These are phyloP conservation scores for Neocallimastix lanati DNA, from an alignment of 192 early-diverging fungal species.

Conservation along the genomic window DNA sequence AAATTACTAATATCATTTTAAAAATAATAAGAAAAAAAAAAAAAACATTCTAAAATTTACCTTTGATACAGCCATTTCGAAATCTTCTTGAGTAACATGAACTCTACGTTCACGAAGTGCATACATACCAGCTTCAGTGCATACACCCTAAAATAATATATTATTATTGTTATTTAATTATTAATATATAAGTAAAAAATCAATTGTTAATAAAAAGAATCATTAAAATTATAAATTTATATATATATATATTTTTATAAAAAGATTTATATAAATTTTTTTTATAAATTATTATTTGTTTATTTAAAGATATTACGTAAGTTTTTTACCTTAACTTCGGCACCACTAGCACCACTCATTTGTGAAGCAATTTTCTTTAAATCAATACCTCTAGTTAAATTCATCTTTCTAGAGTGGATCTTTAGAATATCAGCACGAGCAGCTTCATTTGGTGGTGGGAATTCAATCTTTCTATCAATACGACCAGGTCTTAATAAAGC, in stretches of 20 bases:
- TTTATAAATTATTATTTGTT: too few species aligned
- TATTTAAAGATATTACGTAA: too few species aligned
- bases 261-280: too few species aligned
- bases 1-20: too few species aligned
- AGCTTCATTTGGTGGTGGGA: conserved; percentile 70
- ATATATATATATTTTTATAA: too few species aligned
- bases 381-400: conserved; percentile 75
- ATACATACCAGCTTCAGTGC: conserved; percentile 81
- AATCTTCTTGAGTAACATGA: conserved; percentile 98
- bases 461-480: conserved; percentile 82
- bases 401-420: conserved; percentile 84
- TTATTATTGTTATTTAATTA: too few species aligned
- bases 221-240: too few species aligned
- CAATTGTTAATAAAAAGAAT: too few species aligned
- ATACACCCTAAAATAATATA: conserved; percentile 31
- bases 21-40: too few species aligned
- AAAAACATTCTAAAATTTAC: neutral
- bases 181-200: too few species aligned
- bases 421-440: conserved; percentile 73
- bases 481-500: conserved; percentile 73
- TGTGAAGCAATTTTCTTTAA: conserved; percentile 76
- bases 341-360: conserved; percentile 64
- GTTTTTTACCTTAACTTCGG: neutral
- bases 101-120: conserved; percentile 86
- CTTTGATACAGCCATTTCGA: conserved; percentile 10